Conservation (phyloP, 2,329 filamentous ascomycete species). For the Podosphaera xanthii region DNA sequence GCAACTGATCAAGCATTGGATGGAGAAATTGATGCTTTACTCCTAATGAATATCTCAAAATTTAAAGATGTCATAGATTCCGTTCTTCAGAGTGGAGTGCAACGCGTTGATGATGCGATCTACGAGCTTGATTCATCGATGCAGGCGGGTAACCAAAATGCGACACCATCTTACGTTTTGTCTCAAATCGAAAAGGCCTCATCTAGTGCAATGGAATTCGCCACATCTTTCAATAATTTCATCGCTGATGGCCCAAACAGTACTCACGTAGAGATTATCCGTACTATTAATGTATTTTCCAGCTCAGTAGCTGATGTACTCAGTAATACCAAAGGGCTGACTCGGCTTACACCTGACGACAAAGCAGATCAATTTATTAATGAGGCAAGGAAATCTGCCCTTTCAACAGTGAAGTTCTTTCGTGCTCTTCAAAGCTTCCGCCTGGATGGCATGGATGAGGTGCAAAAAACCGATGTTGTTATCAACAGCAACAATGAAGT, state of each 20-base stretch:
- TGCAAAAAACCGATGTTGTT: slow-evolving; percentile 90
- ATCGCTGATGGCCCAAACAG: slow-evolving; percentile 90
- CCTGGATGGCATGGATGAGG: slow-evolving; percentile 67
- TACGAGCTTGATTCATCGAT: slow-evolving; percentile 96
- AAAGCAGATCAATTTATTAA: slow-evolving; percentile 71
- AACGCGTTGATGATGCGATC: slow-evolving; percentile 83
- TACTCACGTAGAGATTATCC: slow-evolving; percentile 75
- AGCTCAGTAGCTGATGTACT: slow-evolving; percentile 83
- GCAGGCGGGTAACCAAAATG: slow-evolving; percentile 97
- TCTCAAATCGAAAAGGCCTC: slow-evolving; percentile 96
- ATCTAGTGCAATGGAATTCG: slow-evolving; percentile 85
- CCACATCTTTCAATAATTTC: slow-evolving; percentile 94
- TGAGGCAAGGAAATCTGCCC: slow-evolving; percentile 62
- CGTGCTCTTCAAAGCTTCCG: slow-evolving; percentile 82
- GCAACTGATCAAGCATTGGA: slow-evolving; percentile 65
- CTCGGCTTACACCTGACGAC: slow-evolving; percentile 79
- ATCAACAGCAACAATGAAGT: slow-evolving; percentile 96
- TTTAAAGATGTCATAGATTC: slow-evolving; percentile 97
- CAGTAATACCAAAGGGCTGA: slow-evolving; percentile 89
- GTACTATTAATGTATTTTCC: slow-evolving; percentile 73
- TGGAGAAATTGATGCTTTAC: slow-evolving; percentile 72
- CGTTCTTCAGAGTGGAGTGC: slow-evolving; percentile 76
- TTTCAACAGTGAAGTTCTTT: slow-evolving; percentile 84
- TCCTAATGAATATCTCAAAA: slow-evolving; percentile 70
- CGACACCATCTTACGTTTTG: slow-evolving; percentile 78